A percentile compares a stretch with the other conserved stretches of the same genome.
Conservation (phyloP, 495 filamentous ascomycete genomes). For the Penicillium malachiteum region DNA sequence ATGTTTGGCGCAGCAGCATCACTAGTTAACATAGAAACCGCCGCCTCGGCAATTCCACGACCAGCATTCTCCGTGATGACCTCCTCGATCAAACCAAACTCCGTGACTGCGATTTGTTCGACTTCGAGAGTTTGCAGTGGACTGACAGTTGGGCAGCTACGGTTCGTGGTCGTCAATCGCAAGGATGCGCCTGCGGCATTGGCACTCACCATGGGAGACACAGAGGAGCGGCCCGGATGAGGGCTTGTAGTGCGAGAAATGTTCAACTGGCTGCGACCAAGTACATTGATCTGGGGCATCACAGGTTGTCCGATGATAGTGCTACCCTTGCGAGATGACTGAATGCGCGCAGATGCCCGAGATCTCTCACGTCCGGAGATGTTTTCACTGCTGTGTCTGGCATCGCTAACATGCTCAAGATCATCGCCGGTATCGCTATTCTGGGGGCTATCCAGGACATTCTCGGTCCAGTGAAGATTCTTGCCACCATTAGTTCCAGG, state of each 20-base stretch:
- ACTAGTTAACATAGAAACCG: conserved; percentile 56
- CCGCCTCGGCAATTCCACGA: conserved; percentile 80
- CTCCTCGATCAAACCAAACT: conserved; percentile 82
- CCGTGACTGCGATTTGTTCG: conserved; percentile 80
- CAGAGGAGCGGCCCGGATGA: conserved; percentile 35
- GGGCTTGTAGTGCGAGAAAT: conserved; percentile 47
- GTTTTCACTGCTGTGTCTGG: conserved; percentile 54
- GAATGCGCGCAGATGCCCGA: conserved; percentile 43
- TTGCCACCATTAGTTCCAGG: conserved; percentile 80
- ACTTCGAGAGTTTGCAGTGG: conserved; percentile 86
- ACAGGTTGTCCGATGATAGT: conserved; percentile 41
- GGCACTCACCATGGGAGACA: conserved; percentile 38
- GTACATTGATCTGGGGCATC: conserved; percentile 33
- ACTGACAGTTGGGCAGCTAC: conserved; percentile 75
- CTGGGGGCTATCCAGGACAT: conserved; percentile 71
- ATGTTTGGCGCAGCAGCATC: conserved; percentile 60
- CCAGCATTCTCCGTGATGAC: conserved; percentile 91
- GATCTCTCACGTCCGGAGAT: conserved; percentile 56
- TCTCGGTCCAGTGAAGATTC: conserved; percentile 89
- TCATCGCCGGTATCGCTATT: conserved; percentile 71
- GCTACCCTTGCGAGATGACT: conserved; percentile 64
- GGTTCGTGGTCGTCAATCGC: conserved; percentile 58
- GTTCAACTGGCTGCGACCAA: conserved; percentile 38
- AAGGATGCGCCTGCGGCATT: conserved; percentile 38
- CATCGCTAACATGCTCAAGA: conserved; percentile 54